Evolutionary conservation across 495 filamentous ascomycete species (phyloP), one percentile per base, ranked within the genome.

Genomic region (Neurospora sp.): DNA sequence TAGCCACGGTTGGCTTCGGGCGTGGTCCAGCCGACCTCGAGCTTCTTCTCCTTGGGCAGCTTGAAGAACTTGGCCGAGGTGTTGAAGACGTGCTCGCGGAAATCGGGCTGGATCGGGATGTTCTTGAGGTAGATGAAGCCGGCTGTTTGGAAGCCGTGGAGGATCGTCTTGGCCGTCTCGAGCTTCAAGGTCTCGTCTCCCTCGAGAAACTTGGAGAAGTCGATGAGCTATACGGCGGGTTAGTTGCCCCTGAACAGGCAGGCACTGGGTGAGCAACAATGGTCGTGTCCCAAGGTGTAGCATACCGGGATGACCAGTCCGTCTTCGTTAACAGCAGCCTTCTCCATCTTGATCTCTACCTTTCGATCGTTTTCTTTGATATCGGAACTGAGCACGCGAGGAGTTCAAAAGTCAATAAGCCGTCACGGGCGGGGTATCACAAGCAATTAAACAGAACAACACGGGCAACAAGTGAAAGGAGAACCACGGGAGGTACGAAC

Each of bases 41-140:
- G 88, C 79, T 98, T 98, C 69, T 92, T 83, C 18, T 84, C 81
- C 74, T 87, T 82, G 2, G 93, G 88, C 3, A 93, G 90, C 18
- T 80, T 78, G 81, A 98, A 98, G 86, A 97, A 97, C 40, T 82
- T 80, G 53, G 91, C 89, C 2, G 93, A 96, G 37, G 89, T 87
- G 46, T 82, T 76, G 79, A 97, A 98, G 71, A 92, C 88, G 35
- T 81, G 78, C 41, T 84, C 78, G 16, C 92, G 78, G n/a, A 86
- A 85, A 18, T 86, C 82, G 12, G 87, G 80, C 0, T 91, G 85
- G 71, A 98, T 92, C 38, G 88, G 84, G 77, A 93, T 91, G 78
- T 94, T 89, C 70, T 89, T 92, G 59, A 98, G 88, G 81, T 98
- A 98, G 78, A 97, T 87, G 82, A 98, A 98, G 40, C 95, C 95